These are phyloP conservation scores for Solanum megistacrolobum DNA, from an alignment of 257 asterid species.

Conservation along the genomic window DNA sequence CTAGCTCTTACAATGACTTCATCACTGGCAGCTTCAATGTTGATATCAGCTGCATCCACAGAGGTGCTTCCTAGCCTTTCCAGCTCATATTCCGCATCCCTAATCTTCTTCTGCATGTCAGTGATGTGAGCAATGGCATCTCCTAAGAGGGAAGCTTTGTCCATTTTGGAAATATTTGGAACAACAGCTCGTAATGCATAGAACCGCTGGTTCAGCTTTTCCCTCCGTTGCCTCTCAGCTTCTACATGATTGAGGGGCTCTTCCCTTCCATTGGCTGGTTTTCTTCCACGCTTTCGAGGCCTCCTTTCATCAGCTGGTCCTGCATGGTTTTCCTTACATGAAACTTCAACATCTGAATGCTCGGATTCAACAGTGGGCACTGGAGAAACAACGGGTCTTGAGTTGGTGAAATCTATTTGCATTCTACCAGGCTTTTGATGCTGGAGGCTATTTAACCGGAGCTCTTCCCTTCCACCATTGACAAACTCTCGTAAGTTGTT, in stretches of 20 bases:
- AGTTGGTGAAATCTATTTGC: constrained; percentile 55
- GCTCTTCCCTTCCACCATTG: constrained; percentile 42
- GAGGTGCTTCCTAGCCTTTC: constrained; percentile 21
- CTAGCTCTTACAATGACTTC: constrained; percentile 46
- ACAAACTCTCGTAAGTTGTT: constrained; percentile 16
- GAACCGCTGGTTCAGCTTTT: constrained; percentile 77
- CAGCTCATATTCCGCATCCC: constrained; percentile 48
- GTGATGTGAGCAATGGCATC: constrained; percentile 87
- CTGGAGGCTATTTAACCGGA: constrained; percentile 28
- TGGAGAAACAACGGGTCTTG: constrained; percentile 34
- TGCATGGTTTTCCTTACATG: constrained; percentile 41
- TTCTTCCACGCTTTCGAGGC: constrained; percentile 83
- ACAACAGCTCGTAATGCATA: constrained; percentile 78
- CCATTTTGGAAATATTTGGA: constrained; percentile 86
- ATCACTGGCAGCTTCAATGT: constrained; percentile 25
- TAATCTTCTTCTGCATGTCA: constrained; percentile 66
- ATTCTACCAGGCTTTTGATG: constrained; percentile 36
- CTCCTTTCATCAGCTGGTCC: constrained; percentile 39
- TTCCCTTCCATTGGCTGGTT: constrained; percentile 79
- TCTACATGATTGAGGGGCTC: constrained; percentile 83
- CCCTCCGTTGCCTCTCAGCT: constrained; percentile 84
- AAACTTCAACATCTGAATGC: constrained; percentile 69
- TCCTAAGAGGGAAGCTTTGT: constrained; percentile 82
- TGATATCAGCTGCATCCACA: constrained; percentile 17
- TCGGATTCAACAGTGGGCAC: constrained; percentile 45